A percentile compares a stretch with the other conserved stretches of the same genome.
These are phyloP conservation scores for Apiospora marii DNA, from an alignment of 2,329 filamentous ascomycete species.

Conservation along the genomic window DNA sequence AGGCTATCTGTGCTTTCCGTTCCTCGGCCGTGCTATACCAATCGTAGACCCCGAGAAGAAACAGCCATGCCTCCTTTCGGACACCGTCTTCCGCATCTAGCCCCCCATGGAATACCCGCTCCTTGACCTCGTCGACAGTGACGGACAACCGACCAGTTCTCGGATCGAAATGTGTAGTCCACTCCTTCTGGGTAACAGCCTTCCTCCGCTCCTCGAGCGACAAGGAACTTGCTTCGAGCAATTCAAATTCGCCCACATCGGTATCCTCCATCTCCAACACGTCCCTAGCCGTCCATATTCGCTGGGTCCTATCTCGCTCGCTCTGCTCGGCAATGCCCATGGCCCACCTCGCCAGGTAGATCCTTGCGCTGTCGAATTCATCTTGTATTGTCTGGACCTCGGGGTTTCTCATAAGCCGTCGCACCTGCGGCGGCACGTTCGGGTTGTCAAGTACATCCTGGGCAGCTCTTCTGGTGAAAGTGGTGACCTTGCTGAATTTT, in stretches of 20 bases:
- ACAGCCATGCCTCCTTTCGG: slow-evolving; percentile 96
- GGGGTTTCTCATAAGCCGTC: slow-evolving; percentile 84
- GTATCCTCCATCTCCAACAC: slow-evolving; percentile 94
- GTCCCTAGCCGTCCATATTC: slow-evolving; percentile 93
- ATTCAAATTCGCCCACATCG: slow-evolving; percentile 93
- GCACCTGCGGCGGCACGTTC: slow-evolving; percentile 86
- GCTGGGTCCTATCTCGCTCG: slow-evolving; percentile 82
- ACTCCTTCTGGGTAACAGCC: slow-evolving; percentile 82
- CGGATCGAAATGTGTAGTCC: slow-evolving; percentile 88
- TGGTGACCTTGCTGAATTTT: slow-evolving; percentile 96
- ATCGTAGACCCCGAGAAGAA: slow-evolving; percentile 87
- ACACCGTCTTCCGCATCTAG: slow-evolving; percentile 89
- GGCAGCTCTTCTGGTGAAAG: slow-evolving; percentile 89
- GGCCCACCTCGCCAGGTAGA: slow-evolving; percentile 96
- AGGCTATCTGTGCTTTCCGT: slow-evolving; percentile 82
- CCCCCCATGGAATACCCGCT: slow-evolving; percentile 95
- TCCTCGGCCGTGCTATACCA: slow-evolving; percentile 93
- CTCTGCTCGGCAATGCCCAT: slow-evolving; percentile 99
- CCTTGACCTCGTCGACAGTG: slow-evolving; percentile 92
- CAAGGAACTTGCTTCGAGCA: slow-evolving; percentile 80
- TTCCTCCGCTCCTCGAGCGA: slow-evolving; percentile 80
- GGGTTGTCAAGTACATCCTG: slow-evolving; percentile 93
- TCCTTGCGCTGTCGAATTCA: slow-evolving; percentile 93
- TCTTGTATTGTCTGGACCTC: slow-evolving; percentile 96
- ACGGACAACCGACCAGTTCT: slow-evolving; percentile 77